phyloP scores from a whole-genome alignment of 176 grass and related monocot genomes.

The Avena sativa region DNA sequence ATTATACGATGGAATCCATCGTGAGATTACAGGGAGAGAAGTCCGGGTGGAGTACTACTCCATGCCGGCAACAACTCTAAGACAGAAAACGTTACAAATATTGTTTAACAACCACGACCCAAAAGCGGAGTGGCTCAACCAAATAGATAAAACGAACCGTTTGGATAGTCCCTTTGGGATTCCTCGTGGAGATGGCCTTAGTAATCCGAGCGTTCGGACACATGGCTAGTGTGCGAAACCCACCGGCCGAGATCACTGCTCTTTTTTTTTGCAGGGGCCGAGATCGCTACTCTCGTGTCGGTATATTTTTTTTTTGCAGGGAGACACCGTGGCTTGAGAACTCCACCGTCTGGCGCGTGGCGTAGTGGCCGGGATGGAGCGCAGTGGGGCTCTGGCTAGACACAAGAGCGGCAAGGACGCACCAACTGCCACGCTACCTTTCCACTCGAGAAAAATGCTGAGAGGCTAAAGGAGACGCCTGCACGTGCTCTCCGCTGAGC shows the following conservation, averaged over 20 bases:
- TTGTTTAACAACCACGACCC: too few relatives aligned
- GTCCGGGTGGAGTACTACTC: too few relatives aligned
- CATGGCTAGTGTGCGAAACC: constrained; percentile 40
- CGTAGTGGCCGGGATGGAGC: background rate
- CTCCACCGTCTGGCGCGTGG: background rate
- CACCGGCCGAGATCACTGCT: background rate
- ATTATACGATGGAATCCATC: too few relatives aligned
- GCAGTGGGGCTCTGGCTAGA: background rate
- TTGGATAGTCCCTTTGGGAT: too few relatives aligned
- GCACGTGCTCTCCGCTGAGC: constrained; percentile 1
- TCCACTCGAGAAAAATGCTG: background rate
- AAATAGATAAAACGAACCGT: too few relatives aligned
- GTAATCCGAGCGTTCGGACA: constrained; percentile 18
- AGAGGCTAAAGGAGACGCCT: background rate
- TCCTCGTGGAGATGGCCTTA: too few relatives aligned
- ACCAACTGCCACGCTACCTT: background rate
- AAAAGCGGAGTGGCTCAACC: too few relatives aligned
- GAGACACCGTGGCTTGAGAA: background rate
- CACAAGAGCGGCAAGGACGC: background rate
- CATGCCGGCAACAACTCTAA: too few relatives aligned
- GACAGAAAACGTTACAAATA: too few relatives aligned
- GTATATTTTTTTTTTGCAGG: background rate
- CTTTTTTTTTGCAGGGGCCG: background rate
- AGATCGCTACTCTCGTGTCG: background rate
- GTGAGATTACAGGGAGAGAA: too few relatives aligned